phyloP scores from a whole-genome alignment of 2,329 filamentous ascomycete genomes.

The Colletotrichum gloeosporioides region DNA sequence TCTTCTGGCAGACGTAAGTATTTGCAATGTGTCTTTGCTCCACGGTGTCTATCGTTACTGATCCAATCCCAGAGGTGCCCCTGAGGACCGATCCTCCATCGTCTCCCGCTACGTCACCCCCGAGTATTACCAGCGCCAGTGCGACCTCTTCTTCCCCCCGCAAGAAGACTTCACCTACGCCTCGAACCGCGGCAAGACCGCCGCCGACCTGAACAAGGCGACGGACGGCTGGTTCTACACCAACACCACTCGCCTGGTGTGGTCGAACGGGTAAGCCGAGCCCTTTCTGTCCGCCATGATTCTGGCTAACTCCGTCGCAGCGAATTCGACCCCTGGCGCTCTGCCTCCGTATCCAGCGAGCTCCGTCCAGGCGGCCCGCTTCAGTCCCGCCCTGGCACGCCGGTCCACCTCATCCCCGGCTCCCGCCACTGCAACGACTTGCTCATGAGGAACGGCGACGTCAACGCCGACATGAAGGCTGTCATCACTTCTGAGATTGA shows the following conservation, averaged over 20 bases:
- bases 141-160: slow-evolving; percentile 59
- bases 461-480: slow-evolving; percentile 47
- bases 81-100: slow-evolving; percentile 46
- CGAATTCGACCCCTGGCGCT: slow-evolving; percentile 65
- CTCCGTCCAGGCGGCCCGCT: slow-evolving; percentile 61
- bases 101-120: slow-evolving; percentile 55
- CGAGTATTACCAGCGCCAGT: slow-evolving; percentile 62
- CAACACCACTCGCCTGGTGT: slow-evolving; percentile 59
- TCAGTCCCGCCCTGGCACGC: slow-evolving; percentile 46
- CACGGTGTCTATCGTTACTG: background rate
- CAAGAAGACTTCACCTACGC: slow-evolving; percentile 55
- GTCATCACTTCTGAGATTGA: slow-evolving; percentile 51
- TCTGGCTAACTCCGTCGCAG: slow-evolving; percentile 25
- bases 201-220: slow-evolving; percentile 52
- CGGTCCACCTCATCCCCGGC: slow-evolving; percentile 58
- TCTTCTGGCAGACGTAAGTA: slow-evolving; percentile 54
- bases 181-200: slow-evolving; percentile 48
- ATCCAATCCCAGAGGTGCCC: slow-evolving; percentile 46
- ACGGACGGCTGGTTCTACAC: slow-evolving; percentile 59
- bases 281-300: background rate
- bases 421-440: slow-evolving; percentile 64
- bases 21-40: too few relatives aligned
- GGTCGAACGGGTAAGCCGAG: slow-evolving; percentile 51
- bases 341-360: slow-evolving; percentile 56
- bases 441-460: slow-evolving; percentile 45